These are phyloP conservation scores for Aspergillus baeticus DNA, from an alignment of 495 filamentous ascomycete genomes.

Conservation along the genomic window DNA sequence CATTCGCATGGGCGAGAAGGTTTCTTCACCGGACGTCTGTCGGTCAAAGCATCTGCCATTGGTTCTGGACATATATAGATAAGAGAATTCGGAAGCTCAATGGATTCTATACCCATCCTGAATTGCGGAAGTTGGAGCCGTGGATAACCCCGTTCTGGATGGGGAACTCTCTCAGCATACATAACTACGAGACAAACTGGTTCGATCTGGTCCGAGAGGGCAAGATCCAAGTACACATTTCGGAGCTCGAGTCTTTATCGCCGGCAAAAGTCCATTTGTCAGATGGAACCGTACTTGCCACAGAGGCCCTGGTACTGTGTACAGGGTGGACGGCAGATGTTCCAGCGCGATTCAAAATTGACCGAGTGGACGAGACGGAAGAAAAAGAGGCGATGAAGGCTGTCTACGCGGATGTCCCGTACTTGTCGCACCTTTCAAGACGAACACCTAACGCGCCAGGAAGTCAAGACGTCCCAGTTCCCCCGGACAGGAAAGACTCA, in stretches of 20 bases:
- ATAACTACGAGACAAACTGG: conserved; percentile 59
- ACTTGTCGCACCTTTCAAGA: background rate
- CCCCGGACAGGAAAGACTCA: too few relatives aligned
- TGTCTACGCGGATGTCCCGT: background rate
- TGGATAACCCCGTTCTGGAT: conserved; percentile 56
- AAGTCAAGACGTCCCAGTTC: too few relatives aligned
- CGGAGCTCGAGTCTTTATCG: conserved; percentile 48
- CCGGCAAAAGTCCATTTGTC: conserved; percentile 44
- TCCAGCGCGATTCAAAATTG: background rate
- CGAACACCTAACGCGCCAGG: background rate
- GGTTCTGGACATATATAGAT: conserved; percentile 1
- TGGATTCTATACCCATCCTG: conserved; percentile 52
- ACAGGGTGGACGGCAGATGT: conserved; percentile 54
- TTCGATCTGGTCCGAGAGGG: conserved; percentile 53
- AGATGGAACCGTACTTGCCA: conserved; percentile 46
- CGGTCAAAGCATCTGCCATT: background rate
- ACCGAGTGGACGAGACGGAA: background rate
- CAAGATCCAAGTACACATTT: conserved; percentile 54
- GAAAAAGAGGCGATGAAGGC: background rate
- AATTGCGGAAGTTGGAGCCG: conserved; percentile 64
- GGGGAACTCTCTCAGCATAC: conserved; percentile 51
- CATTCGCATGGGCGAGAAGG: background rate
- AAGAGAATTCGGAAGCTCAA: conserved; percentile 46
- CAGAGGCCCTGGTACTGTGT: conserved; percentile 57
- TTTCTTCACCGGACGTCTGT: background rate